Evolutionary conservation across 345 rosid species (phyloP), one percentile per base, ranked within the genome.

Genomic region (Pseudoturritis turrita): DNA sequence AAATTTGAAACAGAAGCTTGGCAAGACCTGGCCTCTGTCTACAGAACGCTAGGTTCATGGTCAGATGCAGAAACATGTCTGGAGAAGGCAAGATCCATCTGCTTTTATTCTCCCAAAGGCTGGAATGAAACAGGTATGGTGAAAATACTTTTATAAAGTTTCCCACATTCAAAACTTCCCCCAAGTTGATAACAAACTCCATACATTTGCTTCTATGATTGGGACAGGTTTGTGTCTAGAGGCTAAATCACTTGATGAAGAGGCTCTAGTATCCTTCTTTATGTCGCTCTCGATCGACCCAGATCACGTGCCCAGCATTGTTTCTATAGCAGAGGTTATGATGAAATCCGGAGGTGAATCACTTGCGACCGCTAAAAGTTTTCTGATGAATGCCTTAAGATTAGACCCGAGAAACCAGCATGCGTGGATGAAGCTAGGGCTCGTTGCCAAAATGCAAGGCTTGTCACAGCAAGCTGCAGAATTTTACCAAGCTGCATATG

Each of bases 401-500:
- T 55, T 89, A 70, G 94, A 95, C 45, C 96, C 99, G 21, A 85
- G 85, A 19, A 88, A 86, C 62, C 89, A 88, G 10, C 79, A 86
- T 28, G 94, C 89, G 3, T 95, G 98, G 97, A 81, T 84, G 86
- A 85, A 87, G 75, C 89, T 95, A 15, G 99, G 96, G 35, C 59
- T 78, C 61, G 84, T 94, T 73, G 82, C 91, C 58, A 91, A 87
- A 77, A 79, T 51, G 88, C 95, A 95, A 80, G 99, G 98, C 67
- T 83, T 83, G 3, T 59, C 83, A 22, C 85, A 82, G 40, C 92
- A 85, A 81, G 98, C 98, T 17, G 96, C 96, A 26, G 96, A 95
- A 25, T 95, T 76, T 77, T 89, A 87, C 76, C 96, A 95, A 77
- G 98, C 98, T 55, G 96, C 99, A 4, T 85, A 87, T 75, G 97